Conservation (phyloP, 148 eudicot genomes). For the Chenopodium album region DNA sequence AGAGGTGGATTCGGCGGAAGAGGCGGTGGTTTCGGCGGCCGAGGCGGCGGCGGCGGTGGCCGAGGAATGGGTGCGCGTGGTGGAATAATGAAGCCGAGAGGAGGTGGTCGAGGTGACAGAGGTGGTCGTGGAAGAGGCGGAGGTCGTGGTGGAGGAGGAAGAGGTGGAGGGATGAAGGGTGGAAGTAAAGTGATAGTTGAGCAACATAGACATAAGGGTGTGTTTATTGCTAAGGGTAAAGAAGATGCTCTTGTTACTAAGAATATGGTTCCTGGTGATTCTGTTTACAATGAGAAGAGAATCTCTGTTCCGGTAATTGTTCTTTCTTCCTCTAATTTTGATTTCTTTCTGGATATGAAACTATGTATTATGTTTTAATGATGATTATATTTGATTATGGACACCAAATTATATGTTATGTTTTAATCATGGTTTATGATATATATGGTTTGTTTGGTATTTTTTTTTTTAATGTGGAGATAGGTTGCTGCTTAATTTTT, state of each 20-base stretch:
- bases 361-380: too few species aligned
- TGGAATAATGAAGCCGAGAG: constrained; percentile 21
- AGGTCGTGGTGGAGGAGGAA: constrained; percentile 43
- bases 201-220: constrained; percentile 87
- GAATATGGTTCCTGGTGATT: constrained; percentile 93
- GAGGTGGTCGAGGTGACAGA: constrained; percentile 37
- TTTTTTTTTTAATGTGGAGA: too few species aligned
- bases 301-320: constrained; percentile 71
- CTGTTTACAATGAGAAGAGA: constrained; percentile 92
- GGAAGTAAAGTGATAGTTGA: constrained; percentile 74
- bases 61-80: constrained; percentile 28
- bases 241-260: constrained; percentile 91
- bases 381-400: too few species aligned
- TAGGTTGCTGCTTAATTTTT: too few species aligned
- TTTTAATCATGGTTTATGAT: too few species aligned
- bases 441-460: too few species aligned
- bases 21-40: constrained; percentile 29
- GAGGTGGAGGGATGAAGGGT: constrained; percentile 74
- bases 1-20: neutral
- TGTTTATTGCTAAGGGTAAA: constrained; percentile 86
- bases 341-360: too few species aligned
- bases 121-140: constrained; percentile 42
- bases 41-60: constrained; percentile 20
- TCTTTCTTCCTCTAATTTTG: too few species aligned
- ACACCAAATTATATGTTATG: too few species aligned